Evolutionary conservation across 176 grass and related monocot genomes (phyloP).

Genomic region (Aegilops tauschii): DNA sequence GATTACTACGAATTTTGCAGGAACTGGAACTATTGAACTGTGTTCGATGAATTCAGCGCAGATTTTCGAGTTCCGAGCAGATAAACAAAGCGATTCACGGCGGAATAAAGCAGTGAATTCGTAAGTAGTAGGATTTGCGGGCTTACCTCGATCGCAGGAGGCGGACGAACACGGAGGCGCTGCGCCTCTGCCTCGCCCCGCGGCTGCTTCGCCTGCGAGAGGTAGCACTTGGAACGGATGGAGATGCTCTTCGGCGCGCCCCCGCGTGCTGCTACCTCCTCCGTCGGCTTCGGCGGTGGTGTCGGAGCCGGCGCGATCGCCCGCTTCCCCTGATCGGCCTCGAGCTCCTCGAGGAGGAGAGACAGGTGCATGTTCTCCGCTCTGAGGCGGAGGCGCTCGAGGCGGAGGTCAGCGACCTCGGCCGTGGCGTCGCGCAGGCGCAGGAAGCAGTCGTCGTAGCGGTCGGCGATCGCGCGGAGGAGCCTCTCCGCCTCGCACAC

Average conservation of each 20-base stretch:
- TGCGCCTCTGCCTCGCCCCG: constrained; percentile 30
- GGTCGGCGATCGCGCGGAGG: constrained; percentile 47
- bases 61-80: neutral
- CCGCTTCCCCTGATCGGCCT: constrained; percentile 42
- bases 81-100: neutral
- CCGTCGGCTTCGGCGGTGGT: constrained; percentile 26
- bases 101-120: neutral
- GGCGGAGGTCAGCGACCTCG: constrained; percentile 51
- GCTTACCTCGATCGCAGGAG: constrained; percentile 35
- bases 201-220: constrained; percentile 24
- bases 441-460: constrained; percentile 66
- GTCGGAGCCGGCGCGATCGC: constrained; percentile 10
- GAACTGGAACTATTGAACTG: neutral
- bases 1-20: neutral
- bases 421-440: constrained; percentile 38
- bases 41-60: neutral
- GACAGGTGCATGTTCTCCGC: constrained; percentile 58
- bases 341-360: constrained; percentile 47
- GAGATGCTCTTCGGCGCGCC: constrained; percentile 61
- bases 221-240: constrained; percentile 50
- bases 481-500: constrained; percentile 45
- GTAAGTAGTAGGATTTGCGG: neutral
- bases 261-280: constrained; percentile 27
- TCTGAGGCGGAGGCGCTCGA: constrained; percentile 48
- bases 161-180: constrained; percentile 44